phyloP scores from a whole-genome alignment of 2,329 filamentous ascomycete genomes.

The Fusarium pseudocircinatum region DNA sequence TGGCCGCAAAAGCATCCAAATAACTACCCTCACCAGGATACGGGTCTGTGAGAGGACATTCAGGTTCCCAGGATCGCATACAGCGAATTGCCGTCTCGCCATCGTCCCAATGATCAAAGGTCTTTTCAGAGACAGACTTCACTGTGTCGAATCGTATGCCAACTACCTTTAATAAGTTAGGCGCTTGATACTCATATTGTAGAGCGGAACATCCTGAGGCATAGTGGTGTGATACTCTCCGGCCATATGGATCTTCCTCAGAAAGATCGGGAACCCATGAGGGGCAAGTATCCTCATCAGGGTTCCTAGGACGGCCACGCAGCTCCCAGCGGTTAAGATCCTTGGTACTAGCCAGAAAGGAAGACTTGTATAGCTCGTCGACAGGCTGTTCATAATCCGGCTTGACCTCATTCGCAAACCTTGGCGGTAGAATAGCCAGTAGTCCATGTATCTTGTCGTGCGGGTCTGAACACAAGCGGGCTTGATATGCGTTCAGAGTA shows the following conservation, averaged over 20 bases:
- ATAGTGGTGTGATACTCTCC: rapidly evolving
- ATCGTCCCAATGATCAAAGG: background rate
- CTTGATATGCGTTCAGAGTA: rapidly evolving
- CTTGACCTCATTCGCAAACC: background rate
- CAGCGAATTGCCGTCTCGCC: rapidly evolving
- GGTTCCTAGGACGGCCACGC: background rate
- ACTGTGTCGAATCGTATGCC: background rate
- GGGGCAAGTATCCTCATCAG: background rate
- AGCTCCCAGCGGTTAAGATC: background rate
- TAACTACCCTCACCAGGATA: background rate
- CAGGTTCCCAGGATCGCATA: background rate
- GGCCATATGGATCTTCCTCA: rapidly evolving
- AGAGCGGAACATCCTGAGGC: background rate
- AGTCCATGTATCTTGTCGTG: background rate
- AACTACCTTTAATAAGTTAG: background rate
- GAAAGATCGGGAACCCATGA: background rate
- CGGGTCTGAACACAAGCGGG: background rate
- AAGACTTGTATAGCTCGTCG: background rate
- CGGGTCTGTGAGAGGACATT: background rate
- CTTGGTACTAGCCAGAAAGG: background rate
- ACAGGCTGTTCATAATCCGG: background rate
- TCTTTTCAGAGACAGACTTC: background rate
- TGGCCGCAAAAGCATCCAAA: background rate
- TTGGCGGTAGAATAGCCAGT: background rate
- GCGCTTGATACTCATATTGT: background rate